Base-by-base conservation (phyloP, 1,284 basidiomycete species). In the Cryptococcus hybrid region DNA sequence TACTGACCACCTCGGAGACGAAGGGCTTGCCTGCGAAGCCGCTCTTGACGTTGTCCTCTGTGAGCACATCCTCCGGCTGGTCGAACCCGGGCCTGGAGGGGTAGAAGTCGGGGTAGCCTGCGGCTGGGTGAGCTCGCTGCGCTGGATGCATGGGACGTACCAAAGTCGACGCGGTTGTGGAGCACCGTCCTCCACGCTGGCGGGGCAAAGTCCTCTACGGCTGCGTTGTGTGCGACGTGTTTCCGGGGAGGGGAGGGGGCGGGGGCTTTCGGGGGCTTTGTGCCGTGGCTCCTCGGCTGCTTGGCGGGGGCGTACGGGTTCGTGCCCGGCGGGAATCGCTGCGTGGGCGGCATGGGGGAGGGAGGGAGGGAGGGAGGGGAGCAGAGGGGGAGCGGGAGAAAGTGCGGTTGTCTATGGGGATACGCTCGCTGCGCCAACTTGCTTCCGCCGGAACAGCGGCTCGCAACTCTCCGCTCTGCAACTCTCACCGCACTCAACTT, bases 31-130 rank as follows among this genome's bases (percentile, higher is more conserved):
- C 80, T 6, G 80, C 70, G 61, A 89, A 89, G 0, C 95, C 95
- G 70, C 84, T 84, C 79, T 89, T 89, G 58, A 97, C 85, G 65
- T 88, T 88, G 0, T 76, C 69, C 58, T 90, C 86, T 0, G 89
- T 88, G 55, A 96, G 80, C 3, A 86, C 77, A 69, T 96, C 92
- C 76, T 96, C 94, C 35, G 89, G 86, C 75, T 94, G 90, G 6
- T 85, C 84, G 36, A 92, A 89, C 4, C 87, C 86, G 13, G 89
- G 85, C 54, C 85, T 82, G 3, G 92, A 89, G 43, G 92, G 92
- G 72, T 89, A 86, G 72, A 92, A 92, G 39, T 92, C 90, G 52
- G 86, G 84, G 70, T 88, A 93, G 12, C 92, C 90, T 92, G 7
- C 35, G 13, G 12, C 45, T 47, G 18, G 18, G 18, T 18, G 18